These are phyloP conservation scores for Mycena epipterygia DNA, from an alignment of 768 basidiomycete genomes.

Conservation along the genomic window DNA sequence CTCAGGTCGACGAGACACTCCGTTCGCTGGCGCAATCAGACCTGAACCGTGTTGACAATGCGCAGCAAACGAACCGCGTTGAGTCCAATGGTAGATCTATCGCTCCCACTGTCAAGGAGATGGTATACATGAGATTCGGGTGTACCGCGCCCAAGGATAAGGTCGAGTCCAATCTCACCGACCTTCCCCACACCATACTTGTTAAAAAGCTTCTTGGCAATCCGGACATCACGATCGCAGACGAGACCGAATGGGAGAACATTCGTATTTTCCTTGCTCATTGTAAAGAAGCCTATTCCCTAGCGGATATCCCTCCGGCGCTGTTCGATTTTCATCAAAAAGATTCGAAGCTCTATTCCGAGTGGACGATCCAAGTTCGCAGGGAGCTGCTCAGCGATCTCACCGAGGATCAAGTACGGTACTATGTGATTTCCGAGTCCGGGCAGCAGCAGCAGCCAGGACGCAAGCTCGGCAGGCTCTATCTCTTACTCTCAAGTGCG, in stretches of 20 bases:
- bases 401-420: neutral
- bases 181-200: neutral
- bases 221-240: neutral
- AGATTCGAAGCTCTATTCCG: neutral
- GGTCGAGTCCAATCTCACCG: neutral
- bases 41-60: no score
- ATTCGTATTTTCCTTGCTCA: neutral
- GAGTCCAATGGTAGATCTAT: no score
- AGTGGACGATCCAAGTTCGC: neutral
- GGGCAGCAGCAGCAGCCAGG: no score
- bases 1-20: no score
- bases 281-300: neutral
- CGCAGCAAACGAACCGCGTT: no score
- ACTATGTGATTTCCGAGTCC: no score
- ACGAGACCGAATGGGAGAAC: neutral
- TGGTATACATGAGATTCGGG: neutral
- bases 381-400: neutral
- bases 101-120: neutral
- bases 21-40: no score
- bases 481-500: no score
- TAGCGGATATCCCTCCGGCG: neutral
- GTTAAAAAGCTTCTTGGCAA: neutral
- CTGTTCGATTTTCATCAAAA: neutral
- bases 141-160: neutral
- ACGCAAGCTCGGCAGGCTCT: no score